Evolutionary conservation across 1,139 yeast genomes (phyloP).

Genomic region (Geotrichum candidum): DNA sequence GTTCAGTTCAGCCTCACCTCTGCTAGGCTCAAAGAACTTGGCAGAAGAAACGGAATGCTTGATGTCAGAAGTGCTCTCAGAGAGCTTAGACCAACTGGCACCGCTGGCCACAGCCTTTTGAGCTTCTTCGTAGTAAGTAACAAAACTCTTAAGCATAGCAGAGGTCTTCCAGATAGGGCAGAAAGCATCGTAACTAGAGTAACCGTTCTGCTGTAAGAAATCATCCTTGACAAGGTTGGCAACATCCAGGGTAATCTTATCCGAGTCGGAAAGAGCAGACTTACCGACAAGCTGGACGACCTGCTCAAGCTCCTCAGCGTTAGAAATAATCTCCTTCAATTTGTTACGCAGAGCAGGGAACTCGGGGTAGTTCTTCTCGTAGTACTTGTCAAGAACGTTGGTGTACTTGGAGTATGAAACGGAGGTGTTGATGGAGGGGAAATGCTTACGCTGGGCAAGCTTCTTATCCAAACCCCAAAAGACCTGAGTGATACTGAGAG

Average conservation of each 20-base stretch:
- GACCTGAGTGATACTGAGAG: conserved; percentile 97
- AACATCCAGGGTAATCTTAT: conserved; percentile 93
- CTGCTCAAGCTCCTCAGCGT: conserved; percentile 97
- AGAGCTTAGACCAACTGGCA: conserved; percentile 86
- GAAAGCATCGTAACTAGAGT: conserved; percentile 95
- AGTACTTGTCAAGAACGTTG: conserved; percentile 75
- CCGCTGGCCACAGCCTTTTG: conserved; percentile 94
- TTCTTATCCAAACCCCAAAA: conserved; percentile 99
- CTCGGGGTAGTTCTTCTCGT: conserved; percentile 81
- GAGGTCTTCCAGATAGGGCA: conserved; percentile 99
- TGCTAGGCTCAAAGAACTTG: conserved; percentile 92
- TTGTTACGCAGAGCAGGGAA: conserved; percentile 85
- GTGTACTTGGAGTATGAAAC: conserved; percentile 96
- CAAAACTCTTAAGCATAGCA: conserved; percentile 95
- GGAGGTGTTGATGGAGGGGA: conserved; percentile 96
- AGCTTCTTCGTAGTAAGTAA: conserved; percentile 90
- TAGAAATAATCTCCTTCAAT: conserved; percentile 88
- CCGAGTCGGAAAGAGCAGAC: conserved; percentile 92
- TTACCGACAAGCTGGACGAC: conserved; percentile 99
- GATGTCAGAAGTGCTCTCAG: conserved; percentile 83
- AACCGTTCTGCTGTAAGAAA: conserved; percentile 98
- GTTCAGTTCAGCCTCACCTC: conserved; percentile 73
- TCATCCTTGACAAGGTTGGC: conserved; percentile 90
- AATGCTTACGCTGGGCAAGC: conserved; percentile 98
- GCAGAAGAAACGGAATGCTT: conserved; percentile 91